phyloP scores from a whole-genome alignment of 352 stramenopile species.

The Aphanomyces stellatus region DNA sequence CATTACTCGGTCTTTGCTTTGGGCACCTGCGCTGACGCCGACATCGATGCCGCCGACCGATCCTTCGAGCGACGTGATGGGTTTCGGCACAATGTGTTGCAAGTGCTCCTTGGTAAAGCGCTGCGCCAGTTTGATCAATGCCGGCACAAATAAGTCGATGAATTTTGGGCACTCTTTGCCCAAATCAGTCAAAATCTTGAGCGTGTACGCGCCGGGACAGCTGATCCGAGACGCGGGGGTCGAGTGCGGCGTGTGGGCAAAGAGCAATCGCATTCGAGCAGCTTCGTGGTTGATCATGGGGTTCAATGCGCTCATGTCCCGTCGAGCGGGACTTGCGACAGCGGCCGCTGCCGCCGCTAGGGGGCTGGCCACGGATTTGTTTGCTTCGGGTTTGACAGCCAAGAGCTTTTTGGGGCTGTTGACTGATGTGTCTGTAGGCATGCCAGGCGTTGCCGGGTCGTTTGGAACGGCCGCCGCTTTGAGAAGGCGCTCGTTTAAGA shows the following conservation, averaged over 20 bases:
- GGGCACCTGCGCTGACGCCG: conserved; percentile 13
- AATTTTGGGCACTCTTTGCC: conserved; percentile 53
- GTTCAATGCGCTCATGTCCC: conserved; percentile 23
- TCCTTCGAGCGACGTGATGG: conserved; percentile 11
- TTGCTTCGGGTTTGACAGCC: background rate
- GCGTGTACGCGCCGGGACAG: conserved; percentile 57
- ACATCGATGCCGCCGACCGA: conserved; percentile 18
- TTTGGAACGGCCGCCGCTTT: conserved; percentile 42
- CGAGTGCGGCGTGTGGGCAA: conserved; percentile 34
- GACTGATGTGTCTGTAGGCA: conserved; percentile 15
- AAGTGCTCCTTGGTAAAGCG: conserved; percentile 79
- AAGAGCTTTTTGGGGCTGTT: conserved; percentile 17
- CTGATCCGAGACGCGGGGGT: conserved; percentile 28
- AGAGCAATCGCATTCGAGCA: conserved; percentile 42
- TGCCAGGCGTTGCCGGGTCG: conserved; percentile 19
- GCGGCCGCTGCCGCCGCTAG: conserved; percentile 32
- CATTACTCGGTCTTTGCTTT: conserved; percentile 61
- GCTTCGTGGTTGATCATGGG: conserved; percentile 48
- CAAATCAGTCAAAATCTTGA: conserved; percentile 58
- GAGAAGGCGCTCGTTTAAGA: conserved; percentile 70
- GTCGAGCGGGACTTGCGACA: background rate
- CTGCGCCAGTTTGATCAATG: conserved; percentile 74
- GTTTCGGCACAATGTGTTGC: conserved; percentile 36
- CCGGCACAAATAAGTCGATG: conserved; percentile 66
- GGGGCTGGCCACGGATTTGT: conserved; percentile 25